Base-by-base conservation (phyloP, 345 rosid species). In the Lagerstroemia speciosa region DNA sequence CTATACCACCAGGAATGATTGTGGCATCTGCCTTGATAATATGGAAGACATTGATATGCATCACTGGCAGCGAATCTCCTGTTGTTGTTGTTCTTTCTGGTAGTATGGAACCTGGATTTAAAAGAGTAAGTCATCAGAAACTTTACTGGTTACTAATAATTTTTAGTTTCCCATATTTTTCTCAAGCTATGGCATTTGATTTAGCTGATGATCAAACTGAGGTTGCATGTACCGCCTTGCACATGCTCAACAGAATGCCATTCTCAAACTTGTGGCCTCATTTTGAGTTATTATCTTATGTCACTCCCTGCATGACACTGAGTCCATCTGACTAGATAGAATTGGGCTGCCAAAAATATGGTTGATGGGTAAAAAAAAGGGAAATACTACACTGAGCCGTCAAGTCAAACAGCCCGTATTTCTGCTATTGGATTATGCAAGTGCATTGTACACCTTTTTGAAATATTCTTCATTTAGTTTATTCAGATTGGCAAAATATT, bases 81-180 rank as follows among this genome's bases (percentile, higher is more conserved):
- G 94, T 95, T 9, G 98, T 95, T 36, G 98, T 92, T 63, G 94
- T 95, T 77, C 98, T 92, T 65, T 95, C 99, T 6, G 99, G 83
- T 78, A 95, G 99, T 72, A 95, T 95, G 99, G 99, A 95, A 78
- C 99, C 98, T 64, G 99, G 94, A 38, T 92, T 95, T 82, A 81
- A 95, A 83, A 95, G 99, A 81, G 99, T 91, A 73, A 69, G 78
- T 70, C 43, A 43, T 52, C 20, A 33, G 30, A 20, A 57, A 19
- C 9, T 0, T 6, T 64, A 31, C 19, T 16, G 16, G 40, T 41
- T 16, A 3, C 24, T n/a, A 22, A 2, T 40, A 67, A 58, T 29
- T 27, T 27, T 5, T 8, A 20, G 20, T 20, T 58, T 19, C 14
- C 3, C 14, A 1, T 8, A 3, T 1, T 6, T 53, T 53, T 17